These are phyloP conservation scores for Polymyxa betae DNA, from an alignment of 208 protist species.

Conservation along the genomic window DNA sequence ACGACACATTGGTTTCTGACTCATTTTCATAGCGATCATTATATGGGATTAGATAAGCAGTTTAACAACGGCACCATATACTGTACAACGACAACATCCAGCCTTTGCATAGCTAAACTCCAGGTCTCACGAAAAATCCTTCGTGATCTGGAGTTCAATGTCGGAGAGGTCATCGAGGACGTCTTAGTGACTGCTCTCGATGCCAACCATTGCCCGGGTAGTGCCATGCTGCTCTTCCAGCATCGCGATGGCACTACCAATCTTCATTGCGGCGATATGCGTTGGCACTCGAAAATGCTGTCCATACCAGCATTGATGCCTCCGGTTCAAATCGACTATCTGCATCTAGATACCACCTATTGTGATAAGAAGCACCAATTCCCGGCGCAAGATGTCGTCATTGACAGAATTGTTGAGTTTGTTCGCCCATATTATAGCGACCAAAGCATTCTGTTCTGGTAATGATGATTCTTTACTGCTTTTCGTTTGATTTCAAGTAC, in stretches of 20 bases:
- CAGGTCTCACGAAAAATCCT: constrained; percentile 70
- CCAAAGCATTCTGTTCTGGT: neutral
- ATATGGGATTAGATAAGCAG: constrained; percentile 75
- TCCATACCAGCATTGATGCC: constrained; percentile 63
- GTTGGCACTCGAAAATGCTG: constrained; percentile 79
- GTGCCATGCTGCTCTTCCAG: constrained; percentile 84
- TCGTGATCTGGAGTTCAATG: constrained; percentile 70
- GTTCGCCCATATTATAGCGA: neutral
- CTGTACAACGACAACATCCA: constrained; percentile 75
- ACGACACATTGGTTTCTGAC: constrained; percentile 74
- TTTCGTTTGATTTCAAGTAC: neutral
- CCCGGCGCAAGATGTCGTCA: constrained; percentile 73
- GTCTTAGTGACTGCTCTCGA: constrained; percentile 73
- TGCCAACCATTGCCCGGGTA: constrained; percentile 87
- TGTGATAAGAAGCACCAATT: constrained; percentile 81
- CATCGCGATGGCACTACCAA: constrained; percentile 73
- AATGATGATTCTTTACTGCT: neutral
- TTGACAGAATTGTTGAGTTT: constrained; percentile 56
- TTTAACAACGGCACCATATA: constrained; percentile 77
- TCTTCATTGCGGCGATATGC: constrained; percentile 88
- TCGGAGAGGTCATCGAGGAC: constrained; percentile 74
- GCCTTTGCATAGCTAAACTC: constrained; percentile 71
- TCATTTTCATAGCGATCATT: constrained; percentile 88
- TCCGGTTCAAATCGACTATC: constrained; percentile 68
- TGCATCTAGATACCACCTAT: constrained; percentile 90